These are phyloP conservation scores for Plasmopara viticola DNA, from an alignment of 352 stramenopile species.

Conservation along the genomic window DNA sequence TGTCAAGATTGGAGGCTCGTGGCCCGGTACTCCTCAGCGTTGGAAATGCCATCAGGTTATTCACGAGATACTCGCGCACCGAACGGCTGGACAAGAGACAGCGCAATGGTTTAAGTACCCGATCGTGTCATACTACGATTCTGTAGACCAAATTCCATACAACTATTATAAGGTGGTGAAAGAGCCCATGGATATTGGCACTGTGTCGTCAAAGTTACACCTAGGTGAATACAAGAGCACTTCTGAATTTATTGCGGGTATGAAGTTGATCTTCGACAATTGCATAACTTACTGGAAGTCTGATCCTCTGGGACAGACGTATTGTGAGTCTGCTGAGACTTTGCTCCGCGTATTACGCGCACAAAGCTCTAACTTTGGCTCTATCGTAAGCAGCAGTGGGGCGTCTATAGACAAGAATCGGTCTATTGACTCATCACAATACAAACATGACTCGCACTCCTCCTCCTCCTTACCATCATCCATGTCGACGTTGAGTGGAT, in stretches of 20 bases:
- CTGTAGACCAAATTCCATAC: constrained; percentile 74
- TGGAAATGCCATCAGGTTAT: constrained; percentile 84
- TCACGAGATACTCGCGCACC: constrained; percentile 66
- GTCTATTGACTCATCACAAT: constrained; percentile 27
- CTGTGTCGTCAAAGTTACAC: constrained; percentile 65
- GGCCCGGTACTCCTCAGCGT: constrained; percentile 57
- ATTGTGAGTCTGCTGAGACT: constrained; percentile 68
- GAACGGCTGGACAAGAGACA: constrained; percentile 69
- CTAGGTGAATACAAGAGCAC: constrained; percentile 57
- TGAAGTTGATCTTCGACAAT: constrained; percentile 84
- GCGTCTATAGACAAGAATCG: constrained; percentile 39
- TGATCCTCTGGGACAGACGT: constrained; percentile 69
- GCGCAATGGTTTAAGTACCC: constrained; percentile 87
- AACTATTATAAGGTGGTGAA: constrained; percentile 79
- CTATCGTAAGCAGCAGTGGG: constrained; percentile 19
- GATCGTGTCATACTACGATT: constrained; percentile 80
- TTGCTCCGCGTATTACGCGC: constrained; percentile 48
- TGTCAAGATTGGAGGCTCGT: constrained; percentile 56
- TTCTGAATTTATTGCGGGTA: constrained; percentile 47
- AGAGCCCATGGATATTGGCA: constrained; percentile 77
- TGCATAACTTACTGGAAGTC: constrained; percentile 77
- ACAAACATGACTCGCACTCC: constrained; percentile 2
- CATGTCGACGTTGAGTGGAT: neutral
- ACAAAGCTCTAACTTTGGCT: constrained; percentile 36
- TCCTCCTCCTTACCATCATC: no score